Base-by-base conservation (phyloP, 495 filamentous ascomycete genomes). In the Daldinia childiae region DNA sequence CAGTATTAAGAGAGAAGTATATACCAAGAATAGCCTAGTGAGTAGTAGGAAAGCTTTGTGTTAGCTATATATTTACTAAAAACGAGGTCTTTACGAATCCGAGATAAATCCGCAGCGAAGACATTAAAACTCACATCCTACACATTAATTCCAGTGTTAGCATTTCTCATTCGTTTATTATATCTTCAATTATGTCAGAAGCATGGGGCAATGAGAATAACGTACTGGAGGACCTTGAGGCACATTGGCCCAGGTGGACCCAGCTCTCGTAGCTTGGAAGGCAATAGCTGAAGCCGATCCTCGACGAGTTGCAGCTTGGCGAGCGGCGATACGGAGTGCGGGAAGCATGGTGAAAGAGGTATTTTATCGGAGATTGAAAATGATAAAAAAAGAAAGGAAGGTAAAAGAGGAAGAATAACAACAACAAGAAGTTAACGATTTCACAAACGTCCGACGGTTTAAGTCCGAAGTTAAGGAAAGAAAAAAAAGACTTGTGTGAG, bases 171-270 rank as follows among this genome's bases (percentile, higher is more conserved):
- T 29, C 12, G 43, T 29, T 26, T 29, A n/a, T 15, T 79, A 71
- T 76, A 78, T 55, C 39, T 72, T 80, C 51, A 68, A 63, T 38
- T 9, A 15, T 19, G 38, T 43, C 26, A 29, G 0, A 45, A 29
- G 17, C 24, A 52, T 8, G 11, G 45, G 27, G 2, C 11, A 58
- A 64, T 72, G 65, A 73, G 45, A 19, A 36, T n/a, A 73, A 88
- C 92, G 82, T 88, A 97, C 94, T 74, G 94, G 94, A 85, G 94
- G 94, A 65, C 94, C 94, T 84, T 97, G 93, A 73, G 93, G 91
- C 54, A 97, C 92, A 66, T 92, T 90, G 71, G 91, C 87, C 94
- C 94, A 98, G 51, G 92, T 90, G 41, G 93, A 97, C 69, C 87
- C 90, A 71, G 89, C 85, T 82, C 92, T 88, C 45, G 87, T 79